phyloP scores from a whole-genome alignment of 345 rosid genomes.

The Luvunga scandens region DNA sequence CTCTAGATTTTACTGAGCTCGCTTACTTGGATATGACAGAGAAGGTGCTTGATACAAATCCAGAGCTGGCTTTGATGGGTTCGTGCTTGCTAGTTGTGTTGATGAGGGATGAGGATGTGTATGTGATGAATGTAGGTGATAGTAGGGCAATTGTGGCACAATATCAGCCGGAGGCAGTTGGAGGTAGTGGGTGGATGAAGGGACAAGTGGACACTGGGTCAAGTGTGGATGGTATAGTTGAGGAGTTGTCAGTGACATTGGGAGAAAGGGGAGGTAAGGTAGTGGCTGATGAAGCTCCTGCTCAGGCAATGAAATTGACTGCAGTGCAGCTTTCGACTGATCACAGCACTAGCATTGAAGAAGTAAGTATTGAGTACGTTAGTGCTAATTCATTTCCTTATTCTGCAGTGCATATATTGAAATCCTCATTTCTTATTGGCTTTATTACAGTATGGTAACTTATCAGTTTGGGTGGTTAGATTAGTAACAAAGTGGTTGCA shows the following conservation, averaged over 20 bases:
- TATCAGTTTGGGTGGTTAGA: slow-evolving; percentile 2
- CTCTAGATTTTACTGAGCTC: slow-evolving; percentile 71
- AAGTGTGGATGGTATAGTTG: slow-evolving; percentile 44
- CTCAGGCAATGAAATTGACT: slow-evolving; percentile 43
- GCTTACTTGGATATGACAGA: slow-evolving; percentile 93
- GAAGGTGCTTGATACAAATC: slow-evolving; percentile 79
- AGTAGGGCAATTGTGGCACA: slow-evolving; percentile 96
- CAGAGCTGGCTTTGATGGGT: slow-evolving; percentile 98
- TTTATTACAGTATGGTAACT: neutral
- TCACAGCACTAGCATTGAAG: slow-evolving; percentile 95
- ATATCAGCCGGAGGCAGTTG: slow-evolving; percentile 48
- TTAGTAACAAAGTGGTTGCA: slow-evolving; percentile 1
- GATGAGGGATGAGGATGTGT: slow-evolving; percentile 97
- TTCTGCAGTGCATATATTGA: neutral
- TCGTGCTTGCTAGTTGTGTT: slow-evolving; percentile 85
- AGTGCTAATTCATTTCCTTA: slow-evolving; percentile 7
- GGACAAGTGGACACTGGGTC: slow-evolving; percentile 30
- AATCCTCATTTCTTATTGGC: neutral
- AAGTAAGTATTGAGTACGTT: slow-evolving; percentile 50
- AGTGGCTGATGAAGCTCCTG: slow-evolving; percentile 31
- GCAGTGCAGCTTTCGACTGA: slow-evolving; percentile 94
- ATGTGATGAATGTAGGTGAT: slow-evolving; percentile 97
- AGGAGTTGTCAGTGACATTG: slow-evolving; percentile 32
- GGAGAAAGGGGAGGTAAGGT: slow-evolving; percentile 26
- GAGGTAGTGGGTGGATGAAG: slow-evolving; percentile 31